Base-by-base conservation (phyloP, 345 rosid genomes). In the Populus pruinosa region DNA sequence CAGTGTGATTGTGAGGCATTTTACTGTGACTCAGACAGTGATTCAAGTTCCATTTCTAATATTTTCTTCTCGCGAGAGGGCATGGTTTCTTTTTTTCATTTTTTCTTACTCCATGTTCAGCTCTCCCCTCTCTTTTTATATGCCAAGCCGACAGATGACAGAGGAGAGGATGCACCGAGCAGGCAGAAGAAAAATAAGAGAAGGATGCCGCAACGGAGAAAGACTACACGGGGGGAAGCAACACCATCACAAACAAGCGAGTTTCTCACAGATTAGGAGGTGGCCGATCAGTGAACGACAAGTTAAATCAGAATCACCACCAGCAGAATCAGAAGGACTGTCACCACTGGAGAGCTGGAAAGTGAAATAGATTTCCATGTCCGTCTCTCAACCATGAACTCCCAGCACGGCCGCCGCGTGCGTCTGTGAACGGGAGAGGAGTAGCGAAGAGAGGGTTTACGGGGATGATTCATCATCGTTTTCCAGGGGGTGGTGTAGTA, bases 271-370 rank as follows among this genome's bases (percentile, higher is more conserved):
- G 98, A 41, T 88, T 89, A 47, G 95, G 94, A 36, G 87, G 82
- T 21, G 89, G 82, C 16, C 73, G 84, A 6, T 33, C 36, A 33
- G 36, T 33, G 5, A 33, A 33, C 36, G n/a, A 38, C 47, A 35
- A 8, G 85, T 78, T 33, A 29, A 65, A 65, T 16, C 68, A 65
- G 44, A 14, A 41, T 41, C 13, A 41, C 18, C 71, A 1, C 6
- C 62, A 21, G 62, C 27, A 55, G 74, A 71, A 88, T 18, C 97
- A 89, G 65, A 87, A 88, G 69, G 97, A 92, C 21, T 96, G 98
- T 79, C 87, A 11, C 77, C 95, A 87, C 78, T 90, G 98, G 98
- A 83, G 90, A 76, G 93, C 96, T 18, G 97, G 99, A 3, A 89
- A 87, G 75, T 94, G 98, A 75, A 86, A 12, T 50, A 86, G 98